Evolutionary conservation across 805 yeast genomes (phyloP), one percentile per base, ranked within the genome.

Genomic region (Tetrapisispora pingtungensis): DNA sequence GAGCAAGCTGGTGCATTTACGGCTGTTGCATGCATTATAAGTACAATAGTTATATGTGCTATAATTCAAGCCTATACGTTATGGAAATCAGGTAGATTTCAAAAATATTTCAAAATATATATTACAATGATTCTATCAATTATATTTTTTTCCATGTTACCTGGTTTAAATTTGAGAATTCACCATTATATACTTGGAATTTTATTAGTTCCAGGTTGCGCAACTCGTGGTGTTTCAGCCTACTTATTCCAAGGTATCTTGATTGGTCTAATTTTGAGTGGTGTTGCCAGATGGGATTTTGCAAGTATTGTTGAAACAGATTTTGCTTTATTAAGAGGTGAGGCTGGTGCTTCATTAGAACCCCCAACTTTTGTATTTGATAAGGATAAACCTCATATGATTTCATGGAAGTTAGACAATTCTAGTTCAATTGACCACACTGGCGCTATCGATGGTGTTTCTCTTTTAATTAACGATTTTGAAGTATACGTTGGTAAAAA

Each of bases 241-340:
- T 69, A 83, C 51, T 54, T 82, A 8, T 82, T 85, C 57, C 96
- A 89, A 59, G 97, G 97, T 2, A 74, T 90, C 1, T 66, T 90
- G 20, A 59, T 86, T 0, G 98, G 97, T 0, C 67, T 90, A 37
- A 72, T 84, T 41, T 69, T 88, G 6, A 82, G 89, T 19, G 98
- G 98, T 0, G 78, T 86, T 1, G 77, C 94, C 0, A 69, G 94
- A 45, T 90, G 98, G 98, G 97, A 93, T 45, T 80, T 84, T 55
- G 97, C 94, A 2, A 80, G 96, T 13, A 78, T 90, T 45, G 78
- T 84, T 1, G 96, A 90, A 57, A 85, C 96, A 0, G 74, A 74
- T 22, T 65, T 71, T 4, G 72, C 84, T 3, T 61, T 89, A 36
- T 60, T 78, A 45, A 69, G 97, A 51, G 83, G 83, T 17, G 95